A percentile compares a stretch with the other conserved stretches of the same genome.
These are phyloP conservation scores for Leucocoprinus sp. DNA, from an alignment of 768 basidiomycete genomes.

Conservation along the genomic window DNA sequence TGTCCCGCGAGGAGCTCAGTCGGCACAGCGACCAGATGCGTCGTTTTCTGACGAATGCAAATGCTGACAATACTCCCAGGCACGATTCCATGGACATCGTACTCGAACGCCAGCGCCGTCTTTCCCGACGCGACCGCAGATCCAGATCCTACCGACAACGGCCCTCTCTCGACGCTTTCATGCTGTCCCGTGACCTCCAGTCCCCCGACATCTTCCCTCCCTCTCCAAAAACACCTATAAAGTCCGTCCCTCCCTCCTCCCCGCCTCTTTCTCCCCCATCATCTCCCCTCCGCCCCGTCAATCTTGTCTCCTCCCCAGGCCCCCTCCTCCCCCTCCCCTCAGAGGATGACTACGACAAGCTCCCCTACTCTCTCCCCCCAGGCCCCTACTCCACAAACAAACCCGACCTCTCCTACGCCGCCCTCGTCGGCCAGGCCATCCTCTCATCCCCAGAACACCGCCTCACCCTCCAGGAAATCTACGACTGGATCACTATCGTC, in stretches of 20 bases:
- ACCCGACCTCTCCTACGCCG: conserved; percentile 88
- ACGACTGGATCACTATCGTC: conserved; percentile 89
- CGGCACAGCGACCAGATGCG: conserved; percentile 76
- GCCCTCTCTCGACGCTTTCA: conserved; percentile 39
- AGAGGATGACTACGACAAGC: conserved; percentile 55
- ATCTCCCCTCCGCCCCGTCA: conserved; percentile 39
- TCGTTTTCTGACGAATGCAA: conserved; percentile 57
- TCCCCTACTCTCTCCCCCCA: conserved; percentile 73
- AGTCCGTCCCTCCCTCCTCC: conserved; percentile 54
- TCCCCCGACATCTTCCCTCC: conserved; percentile 16
- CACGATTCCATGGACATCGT: conserved; percentile 73
- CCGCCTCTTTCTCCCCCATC: conserved; percentile 50
- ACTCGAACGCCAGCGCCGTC: conserved; percentile 64
- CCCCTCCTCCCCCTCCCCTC: conserved; percentile 60
- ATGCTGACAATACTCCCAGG: conserved; percentile 38
- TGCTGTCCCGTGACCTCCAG: conserved; percentile 46
- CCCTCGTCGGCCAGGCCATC: conserved; percentile 92
- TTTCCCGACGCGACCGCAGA: conserved; percentile 44
- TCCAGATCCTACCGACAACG: conserved; percentile 33
- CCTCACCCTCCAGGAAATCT: conserved; percentile 91
- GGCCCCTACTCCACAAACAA: conserved; percentile 77
- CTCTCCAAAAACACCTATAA: conserved; percentile 23
- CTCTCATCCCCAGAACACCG: conserved; percentile 76
- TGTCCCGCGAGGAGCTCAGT: conserved; percentile 69
- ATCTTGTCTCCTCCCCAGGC: conserved; percentile 79